Evolutionary conservation across 2,329 filamentous ascomycete species (phyloP).

Genomic region (Leptographium procerum): DNA sequence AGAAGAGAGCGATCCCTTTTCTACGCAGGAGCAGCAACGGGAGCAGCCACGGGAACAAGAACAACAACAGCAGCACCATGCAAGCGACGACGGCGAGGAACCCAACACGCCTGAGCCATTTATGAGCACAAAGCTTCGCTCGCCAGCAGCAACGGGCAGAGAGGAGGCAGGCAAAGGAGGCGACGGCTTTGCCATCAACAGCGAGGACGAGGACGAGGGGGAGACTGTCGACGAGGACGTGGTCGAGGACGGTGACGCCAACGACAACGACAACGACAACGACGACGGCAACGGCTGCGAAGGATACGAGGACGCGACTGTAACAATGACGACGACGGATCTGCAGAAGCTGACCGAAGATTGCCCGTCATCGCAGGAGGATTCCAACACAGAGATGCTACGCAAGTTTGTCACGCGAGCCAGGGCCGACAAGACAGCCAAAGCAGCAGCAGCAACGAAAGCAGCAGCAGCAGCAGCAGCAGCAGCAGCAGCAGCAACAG

Average conservation of each 20-base stretch:
- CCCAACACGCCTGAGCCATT: background rate
- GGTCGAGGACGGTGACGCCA: background rate
- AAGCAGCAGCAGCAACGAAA: conserved; percentile 17
- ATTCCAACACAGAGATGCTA: conserved; percentile 24
- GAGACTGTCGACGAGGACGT: background rate
- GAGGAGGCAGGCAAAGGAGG: too few species aligned
- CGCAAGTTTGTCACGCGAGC: conserved; percentile 24
- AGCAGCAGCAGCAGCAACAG: background rate
- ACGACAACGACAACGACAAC: background rate
- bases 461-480: background rate
- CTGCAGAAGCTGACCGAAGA: background rate
- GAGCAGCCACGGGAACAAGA: too few species aligned
- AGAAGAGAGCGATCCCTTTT: background rate
- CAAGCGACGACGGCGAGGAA: background rate
- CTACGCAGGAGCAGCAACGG: background rate
- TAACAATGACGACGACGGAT: background rate
- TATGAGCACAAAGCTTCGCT: background rate
- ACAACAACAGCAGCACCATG: background rate
- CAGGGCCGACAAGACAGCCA: conserved; percentile 22
- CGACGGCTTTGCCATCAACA: background rate
- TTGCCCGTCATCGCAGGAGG: conserved; percentile 15
- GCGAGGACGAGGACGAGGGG: background rate
- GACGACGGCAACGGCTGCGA: background rate
- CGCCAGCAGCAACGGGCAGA: background rate
- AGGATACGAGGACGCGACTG: background rate